Conservation (phyloP, 2,329 filamentous ascomycete genomes). For the Xylariaceae sp. region DNA sequence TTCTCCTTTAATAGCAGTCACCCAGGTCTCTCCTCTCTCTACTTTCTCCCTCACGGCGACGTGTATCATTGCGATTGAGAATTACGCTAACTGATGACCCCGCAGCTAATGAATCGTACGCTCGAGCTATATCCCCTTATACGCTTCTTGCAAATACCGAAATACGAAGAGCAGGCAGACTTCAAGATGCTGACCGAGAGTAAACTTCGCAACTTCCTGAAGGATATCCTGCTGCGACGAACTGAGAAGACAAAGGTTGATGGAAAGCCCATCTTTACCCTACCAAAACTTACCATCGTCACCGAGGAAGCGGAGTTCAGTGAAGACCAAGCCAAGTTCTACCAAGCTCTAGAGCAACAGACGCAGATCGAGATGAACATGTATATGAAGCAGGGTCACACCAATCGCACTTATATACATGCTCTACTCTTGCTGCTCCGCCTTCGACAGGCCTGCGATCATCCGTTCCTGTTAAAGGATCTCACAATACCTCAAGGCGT, state of each 20-base stretch:
- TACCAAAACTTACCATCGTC: conserved; percentile 64
- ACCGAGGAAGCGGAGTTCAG: conserved; percentile 63
- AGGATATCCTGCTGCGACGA: conserved; percentile 77
- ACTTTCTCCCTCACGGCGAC: no score
- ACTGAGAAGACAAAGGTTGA: conserved; percentile 80
- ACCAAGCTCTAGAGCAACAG: conserved; percentile 50
- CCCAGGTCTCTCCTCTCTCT: not conserved
- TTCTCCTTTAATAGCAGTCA: not conserved
- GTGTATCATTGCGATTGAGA: no score
- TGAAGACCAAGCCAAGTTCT: conserved; percentile 64
- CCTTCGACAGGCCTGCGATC: conserved; percentile 78
- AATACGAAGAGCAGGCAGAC: conserved; percentile 63
- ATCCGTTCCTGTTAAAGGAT: conserved; percentile 66
- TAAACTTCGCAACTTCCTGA: conserved; percentile 72
- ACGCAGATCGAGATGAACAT: conserved; percentile 27
- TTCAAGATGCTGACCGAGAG: conserved; percentile 62
- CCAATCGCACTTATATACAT: conserved; percentile 73
- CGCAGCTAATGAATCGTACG: conserved; percentile 73
- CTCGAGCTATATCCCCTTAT: conserved; percentile 77
- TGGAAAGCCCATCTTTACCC: conserved; percentile 69
- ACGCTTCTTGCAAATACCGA: conserved; percentile 73
- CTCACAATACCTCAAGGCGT: conserved; percentile 30
- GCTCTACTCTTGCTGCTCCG: conserved; percentile 77
- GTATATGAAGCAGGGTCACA: conserved; percentile 28
- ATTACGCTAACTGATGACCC: not conserved